Base-by-base conservation (phyloP, 768 basidiomycete species). In the Chlorophyllum brunneum region DNA sequence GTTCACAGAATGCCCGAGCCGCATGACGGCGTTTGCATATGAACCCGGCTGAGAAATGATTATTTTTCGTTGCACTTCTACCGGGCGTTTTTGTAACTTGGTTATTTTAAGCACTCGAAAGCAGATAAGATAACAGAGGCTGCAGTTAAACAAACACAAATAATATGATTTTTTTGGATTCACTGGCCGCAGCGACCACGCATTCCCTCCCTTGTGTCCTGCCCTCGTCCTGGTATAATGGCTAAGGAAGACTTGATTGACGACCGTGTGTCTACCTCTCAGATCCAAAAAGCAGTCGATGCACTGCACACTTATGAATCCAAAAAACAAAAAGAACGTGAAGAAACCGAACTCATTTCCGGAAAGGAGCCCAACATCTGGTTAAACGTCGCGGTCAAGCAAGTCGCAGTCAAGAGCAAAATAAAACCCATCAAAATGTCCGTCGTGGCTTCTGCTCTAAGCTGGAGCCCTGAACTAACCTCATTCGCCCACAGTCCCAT, bases 381-480 rank as follows among this genome's bases (percentile, higher is more conserved):
- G 90, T 78, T 99, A 16, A 85, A 89, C 58, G 75, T 98, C 48
- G 81, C 90, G 3, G 84, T 93, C 54, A 97, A 95, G 75, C 79
- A 77, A 63, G 87, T 94, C 63, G 79, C 83, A 22, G 77, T 87
- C 29, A 80, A 79, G 55, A 82, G 81, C 63, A 86, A 79, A 61
- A 69, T 93, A 27, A 97, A 91, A 67, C 94, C 94, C 3, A 70
- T 79, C 41, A 83, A 81, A 71, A 89, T 98, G 94, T 97, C 59
- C 60, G 23, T 37, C 48, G 7, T 3, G 37, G 11, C 10, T 20
- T 41, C 4, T 24, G 13, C 5, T 10, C 16, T 13, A 2, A 16
- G 22, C 4, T 29, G 16, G n/a, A 20, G 4, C 15, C 15, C 9
- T 10, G 9, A 9, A 45, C 43, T 26, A 29, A 31, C 51, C 54